Evolutionary conservation across 192 early-diverging fungal species (phyloP), one percentile per base, ranked within the genome.

Genomic region (Jimgerdemannia flammicorona): DNA sequence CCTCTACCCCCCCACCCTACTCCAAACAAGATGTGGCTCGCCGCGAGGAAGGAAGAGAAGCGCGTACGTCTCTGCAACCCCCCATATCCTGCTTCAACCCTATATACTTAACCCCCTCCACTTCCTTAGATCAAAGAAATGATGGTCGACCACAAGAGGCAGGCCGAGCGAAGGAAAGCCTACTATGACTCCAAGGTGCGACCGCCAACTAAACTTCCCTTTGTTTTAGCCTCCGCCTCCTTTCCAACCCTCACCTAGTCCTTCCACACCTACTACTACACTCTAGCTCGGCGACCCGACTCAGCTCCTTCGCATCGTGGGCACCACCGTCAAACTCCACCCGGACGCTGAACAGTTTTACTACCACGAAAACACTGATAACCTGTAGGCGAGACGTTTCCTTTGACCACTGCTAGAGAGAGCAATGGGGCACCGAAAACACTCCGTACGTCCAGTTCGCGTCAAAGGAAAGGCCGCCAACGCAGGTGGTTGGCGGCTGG

Each of bases 311-410:
- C 81, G 78, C 20, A 64, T 83, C 54, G 72, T 78, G 29, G 83
- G 79, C 39, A 69, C 77, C 43, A 63, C 85, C 59, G 70, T 72
- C 19, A 83, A 87, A 72, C 72, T 84, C 1, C 78, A 85, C 75
- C 82, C 87, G 3, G 83, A 87, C 73, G 87, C 84, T 8, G 82
- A 87, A 63, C 85, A 87, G 42, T 84, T 75, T 42, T 87, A 84
- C 74, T 84, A 85, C 67, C 77, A 88, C 70, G 87, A 88, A 74
- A 88, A 87, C 64, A 39, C 80, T 43, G 76, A 87, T 11, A 87
- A 87, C 49, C 73, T 88, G 85, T 84, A 81, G 65, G 73, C 64
- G 17, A 19, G 7, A 17, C 66, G 3, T 67, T 72, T 77, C 3
- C 39, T 17, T 64, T 43, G 43, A 43, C 44, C 41, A 39, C 18